phyloP scores from a whole-genome alignment of 164 flowering plant species.

The Sedum album region DNA sequence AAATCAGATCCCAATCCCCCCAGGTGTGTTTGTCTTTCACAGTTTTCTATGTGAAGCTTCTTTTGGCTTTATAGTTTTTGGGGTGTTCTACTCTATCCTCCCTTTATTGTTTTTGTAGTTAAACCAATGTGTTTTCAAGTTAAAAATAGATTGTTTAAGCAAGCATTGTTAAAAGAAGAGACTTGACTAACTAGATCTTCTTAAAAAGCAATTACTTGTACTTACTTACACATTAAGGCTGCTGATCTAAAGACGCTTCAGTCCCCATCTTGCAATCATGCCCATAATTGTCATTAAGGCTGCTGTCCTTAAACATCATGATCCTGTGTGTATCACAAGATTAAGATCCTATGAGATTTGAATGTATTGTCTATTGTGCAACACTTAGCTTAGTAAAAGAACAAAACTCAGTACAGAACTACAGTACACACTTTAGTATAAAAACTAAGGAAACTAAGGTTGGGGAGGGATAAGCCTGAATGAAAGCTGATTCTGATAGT shows the following conservation, averaged over 20 bases:
- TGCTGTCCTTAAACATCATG: background rate
- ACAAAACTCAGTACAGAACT: background rate
- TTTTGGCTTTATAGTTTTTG: background rate
- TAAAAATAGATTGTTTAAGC: background rate
- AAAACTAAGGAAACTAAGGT: background rate
- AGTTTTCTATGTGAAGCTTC: constrained; percentile 3
- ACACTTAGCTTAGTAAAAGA: background rate
- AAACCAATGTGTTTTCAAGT: constrained; percentile 6
- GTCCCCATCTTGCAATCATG: background rate
- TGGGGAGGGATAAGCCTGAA: background rate
- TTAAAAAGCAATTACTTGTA: background rate
- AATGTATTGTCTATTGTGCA: background rate
- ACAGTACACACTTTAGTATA: background rate
- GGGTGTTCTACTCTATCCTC: background rate
- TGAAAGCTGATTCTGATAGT: background rate
- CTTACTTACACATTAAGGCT: constrained; percentile 4
- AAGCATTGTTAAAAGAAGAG: constrained; percentile 5
- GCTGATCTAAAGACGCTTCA: background rate
- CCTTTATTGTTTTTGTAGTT: background rate
- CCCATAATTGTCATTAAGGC: background rate
- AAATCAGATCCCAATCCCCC: constrained; percentile 2
- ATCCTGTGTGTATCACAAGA: background rate
- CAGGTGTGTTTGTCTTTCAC: background rate
- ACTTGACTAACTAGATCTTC: constrained; percentile 2
- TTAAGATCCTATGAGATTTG: background rate